A percentile compares a stretch with the other conserved stretches of the same genome.
Evolutionary conservation across 257 asterid species (phyloP).

Genomic region (Solanum pinnatisectum): DNA sequence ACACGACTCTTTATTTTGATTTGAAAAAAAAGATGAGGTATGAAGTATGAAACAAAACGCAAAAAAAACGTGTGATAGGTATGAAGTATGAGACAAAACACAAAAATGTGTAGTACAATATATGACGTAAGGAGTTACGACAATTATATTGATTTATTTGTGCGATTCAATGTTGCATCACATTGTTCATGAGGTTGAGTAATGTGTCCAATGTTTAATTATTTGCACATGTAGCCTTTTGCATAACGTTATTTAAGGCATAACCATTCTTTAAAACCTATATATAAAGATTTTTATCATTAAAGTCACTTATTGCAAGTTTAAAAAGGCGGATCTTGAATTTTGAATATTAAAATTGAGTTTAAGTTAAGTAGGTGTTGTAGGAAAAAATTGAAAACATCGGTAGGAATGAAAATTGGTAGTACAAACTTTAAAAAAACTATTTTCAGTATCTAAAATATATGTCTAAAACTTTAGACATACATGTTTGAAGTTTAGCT

Average conservation of each 20-base stretch:
- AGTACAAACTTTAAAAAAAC: background rate
- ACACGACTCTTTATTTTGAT: background rate
- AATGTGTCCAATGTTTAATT: background rate
- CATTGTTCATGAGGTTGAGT: too few relatives aligned
- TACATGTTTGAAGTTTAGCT: background rate
- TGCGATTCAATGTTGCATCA: background rate
- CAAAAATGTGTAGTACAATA: background rate
- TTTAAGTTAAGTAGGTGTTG: background rate
- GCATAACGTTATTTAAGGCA: background rate
- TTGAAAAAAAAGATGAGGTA: background rate
- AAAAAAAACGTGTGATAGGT: background rate
- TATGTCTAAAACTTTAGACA: background rate
- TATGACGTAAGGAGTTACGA: background rate
- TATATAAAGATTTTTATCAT: background rate
- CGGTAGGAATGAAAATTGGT: background rate
- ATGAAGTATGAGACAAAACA: background rate
- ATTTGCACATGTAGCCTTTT: background rate
- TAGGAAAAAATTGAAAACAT: background rate
- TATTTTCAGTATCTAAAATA: background rate
- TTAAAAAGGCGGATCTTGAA: background rate
- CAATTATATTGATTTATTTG: background rate
- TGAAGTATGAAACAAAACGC: background rate
- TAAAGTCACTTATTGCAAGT: background rate
- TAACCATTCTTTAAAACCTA: background rate
- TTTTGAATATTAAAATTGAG: background rate